Evolutionary conservation across 176 grass and related monocot genomes (phyloP), one percentile per base, ranked within the genome.

Genomic region (Raddia guianensis): DNA sequence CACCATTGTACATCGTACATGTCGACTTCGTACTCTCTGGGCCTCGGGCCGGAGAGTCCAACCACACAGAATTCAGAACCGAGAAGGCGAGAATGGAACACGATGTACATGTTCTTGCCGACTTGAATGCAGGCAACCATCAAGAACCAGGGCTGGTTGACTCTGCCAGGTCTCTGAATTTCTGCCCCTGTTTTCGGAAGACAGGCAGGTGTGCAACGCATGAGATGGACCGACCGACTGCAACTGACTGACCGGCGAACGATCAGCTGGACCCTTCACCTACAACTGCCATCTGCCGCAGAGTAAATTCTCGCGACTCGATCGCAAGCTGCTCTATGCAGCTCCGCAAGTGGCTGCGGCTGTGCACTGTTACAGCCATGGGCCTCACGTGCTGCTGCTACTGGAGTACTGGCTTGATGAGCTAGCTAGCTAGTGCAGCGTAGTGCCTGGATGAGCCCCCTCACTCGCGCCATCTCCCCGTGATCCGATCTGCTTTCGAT

Each of bases 401-500:
- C 9, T 10, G 1, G n/a, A n/a, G 7, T n/a, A 19, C n/a, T 5
- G 2, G 9, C 9, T 12, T 10, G 48, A 40, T 49, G 48, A 9
- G 48, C 10, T 11, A 49, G 10, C 12, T 9, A 0, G 48, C 10
- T 11, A 49, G 10, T 49, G 48, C 2, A 49, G 10, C 11, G 48
- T 3, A 9, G 0, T 59, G 56, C n/a, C 16, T 57, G 20, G n/a
- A 9, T 58, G 55, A 3, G 18, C 55, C 14, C 18, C 43, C 10
- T 4, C 43, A 1, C 19, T 21, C n/a, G 46, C 19, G 2, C 46
- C 43, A 49, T 49, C 16, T 49, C 45, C 45, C 45, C 68, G 46
- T 50, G 47, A 71, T 50, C 68, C 68, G 68, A 71, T 33, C 68
- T 33, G 12, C 68, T 71, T 51, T 13, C 12, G 46, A 51, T 13